Conservation (phyloP, 2,329 filamentous ascomycete species). For the Corinectria fuckeliana region DNA sequence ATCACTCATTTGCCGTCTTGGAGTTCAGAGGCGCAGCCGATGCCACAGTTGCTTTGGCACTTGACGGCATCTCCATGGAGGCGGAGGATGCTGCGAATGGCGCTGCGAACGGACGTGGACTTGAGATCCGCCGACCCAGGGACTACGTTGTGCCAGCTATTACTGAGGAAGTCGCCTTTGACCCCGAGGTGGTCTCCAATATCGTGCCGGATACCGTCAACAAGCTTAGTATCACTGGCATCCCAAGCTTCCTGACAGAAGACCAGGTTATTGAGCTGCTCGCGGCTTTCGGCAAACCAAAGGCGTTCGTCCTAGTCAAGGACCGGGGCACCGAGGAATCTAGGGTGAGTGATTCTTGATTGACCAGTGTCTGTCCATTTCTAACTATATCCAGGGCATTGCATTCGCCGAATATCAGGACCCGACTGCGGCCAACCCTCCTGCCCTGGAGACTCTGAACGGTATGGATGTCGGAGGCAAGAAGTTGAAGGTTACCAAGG, state of each 20-base stretch:
- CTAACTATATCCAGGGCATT: constrained; percentile 71
- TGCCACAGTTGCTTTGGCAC: constrained; percentile 86
- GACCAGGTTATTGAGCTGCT: constrained; percentile 92
- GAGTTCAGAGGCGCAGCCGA: constrained; percentile 91
- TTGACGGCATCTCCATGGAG: constrained; percentile 90
- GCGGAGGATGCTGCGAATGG: constrained; percentile 67
- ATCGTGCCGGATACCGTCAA: constrained; percentile 90
- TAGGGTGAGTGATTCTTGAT: constrained; percentile 65
- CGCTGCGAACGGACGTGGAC: constrained; percentile 61
- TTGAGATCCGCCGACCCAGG: constrained; percentile 86
- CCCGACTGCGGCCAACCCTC: constrained; percentile 71
- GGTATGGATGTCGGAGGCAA: constrained; percentile 92
- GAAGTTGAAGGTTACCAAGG: constrained; percentile 83
- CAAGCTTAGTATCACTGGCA: constrained; percentile 92
- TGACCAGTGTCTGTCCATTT: not conserved
- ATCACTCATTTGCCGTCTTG: constrained; percentile 80
- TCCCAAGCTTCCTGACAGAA: constrained; percentile 86
- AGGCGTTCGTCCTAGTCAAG: constrained; percentile 89
- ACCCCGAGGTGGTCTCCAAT: constrained; percentile 78
- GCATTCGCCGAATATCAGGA: constrained; percentile 96
- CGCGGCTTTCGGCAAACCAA: constrained; percentile 89
- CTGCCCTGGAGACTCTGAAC: constrained; percentile 89
- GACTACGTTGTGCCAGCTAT: constrained; percentile 94
- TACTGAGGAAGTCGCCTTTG: constrained; percentile 73
- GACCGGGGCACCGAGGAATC: constrained; percentile 86